Evolutionary conservation across 306 rosid species (phyloP), one percentile per base, ranked within the genome.

Genomic region (Notholithocarpus densiflorus): DNA sequence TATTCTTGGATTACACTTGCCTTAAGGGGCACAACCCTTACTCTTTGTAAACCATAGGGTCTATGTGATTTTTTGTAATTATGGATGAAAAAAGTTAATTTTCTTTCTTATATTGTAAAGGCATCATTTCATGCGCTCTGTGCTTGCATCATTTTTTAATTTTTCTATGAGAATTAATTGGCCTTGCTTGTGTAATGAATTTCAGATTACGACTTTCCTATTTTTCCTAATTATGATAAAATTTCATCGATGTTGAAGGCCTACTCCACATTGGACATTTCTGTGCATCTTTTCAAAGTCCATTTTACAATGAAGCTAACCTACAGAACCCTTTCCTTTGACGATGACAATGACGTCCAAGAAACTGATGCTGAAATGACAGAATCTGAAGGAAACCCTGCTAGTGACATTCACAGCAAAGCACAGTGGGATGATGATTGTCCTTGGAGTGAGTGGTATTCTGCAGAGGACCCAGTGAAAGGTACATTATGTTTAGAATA

Each of bases 381-480:
- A 82, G 83, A 87, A 55, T 79, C 88, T 81, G 91, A 68, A 45
- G 84, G 74, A 55, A 86, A 86, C 78, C 80, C 81, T 84, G 74
- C 77, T 65, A 82, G 74, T 75, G 92, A 88, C 56, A 71, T 68
- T 68, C 87, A 88, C 71, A 85, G 73, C 72, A 90, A 72, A 88
- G 87, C 79, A 54, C 98, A 92, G 56, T 95, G 99, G 98, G 99
- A 95, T 86, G 97, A 91, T 77, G 92, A 91, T 79, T 92, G 98
- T 87, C 88, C 92, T 74, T 95, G 98, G 98, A 95, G 95, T 75
- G 93, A 89, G 87, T 95, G 98, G 98, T 95, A 92, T 89, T 91
- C 94, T 84, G 90, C 98, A 7, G 99, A 95, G 86, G 99, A 95
- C 84, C 99, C 97, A 29, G 85, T 95, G 69, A 92, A 88, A 95